Evolutionary conservation across 73 alveolate genomes (phyloP), one percentile per base, ranked within the genome.

Genomic region (Halteria grandinella): DNA sequence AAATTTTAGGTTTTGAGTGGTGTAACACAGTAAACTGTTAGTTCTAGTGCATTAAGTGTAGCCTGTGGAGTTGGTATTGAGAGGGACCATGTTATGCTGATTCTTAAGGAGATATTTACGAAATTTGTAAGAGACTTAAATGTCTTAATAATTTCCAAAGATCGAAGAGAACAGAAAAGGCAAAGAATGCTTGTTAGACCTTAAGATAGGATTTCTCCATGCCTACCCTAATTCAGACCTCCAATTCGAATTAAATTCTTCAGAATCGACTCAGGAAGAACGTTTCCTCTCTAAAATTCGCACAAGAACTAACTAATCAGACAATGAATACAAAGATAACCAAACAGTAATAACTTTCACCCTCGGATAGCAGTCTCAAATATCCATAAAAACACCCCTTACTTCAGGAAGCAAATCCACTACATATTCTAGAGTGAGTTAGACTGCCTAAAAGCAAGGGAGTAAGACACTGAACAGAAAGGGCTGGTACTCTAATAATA

Each of bases 11-110:
- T n/a, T n/a, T 66, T 36, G 80, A 34, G 45, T 18, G 43, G 37
- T 37, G 43, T 1, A 24, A 37, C 77, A 10, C 24, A 51, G 6
- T 63, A 45, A 5, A 10, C 62, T 33, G 80, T 66, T 34, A 45
- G 69, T 12, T 63, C 80, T 2, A 66, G 80, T 66, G 39, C 80
- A 21, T 45, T 66, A 21, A 66, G 62, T 28, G 18, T 45, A 47
- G 80, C 47, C 11, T 66, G 80, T 33, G 23, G 11, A 21, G 5
- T 66, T 5, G 66, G 47, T 6, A n/a, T n/a, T n/a, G n/a, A n/a
- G n/a, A 66, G 80, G 31, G 80, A 66, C 28, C 31, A 21, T 25
- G 80, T 66, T 33, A 66, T 66, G 80, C 39, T 66, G 10, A 66
- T 66, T 25, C 34, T 66, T 1, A 66, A 66, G 23, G 80, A 66